Conservation (phyloP, 768 basidiomycete species). For the Nidularia sp. region DNA sequence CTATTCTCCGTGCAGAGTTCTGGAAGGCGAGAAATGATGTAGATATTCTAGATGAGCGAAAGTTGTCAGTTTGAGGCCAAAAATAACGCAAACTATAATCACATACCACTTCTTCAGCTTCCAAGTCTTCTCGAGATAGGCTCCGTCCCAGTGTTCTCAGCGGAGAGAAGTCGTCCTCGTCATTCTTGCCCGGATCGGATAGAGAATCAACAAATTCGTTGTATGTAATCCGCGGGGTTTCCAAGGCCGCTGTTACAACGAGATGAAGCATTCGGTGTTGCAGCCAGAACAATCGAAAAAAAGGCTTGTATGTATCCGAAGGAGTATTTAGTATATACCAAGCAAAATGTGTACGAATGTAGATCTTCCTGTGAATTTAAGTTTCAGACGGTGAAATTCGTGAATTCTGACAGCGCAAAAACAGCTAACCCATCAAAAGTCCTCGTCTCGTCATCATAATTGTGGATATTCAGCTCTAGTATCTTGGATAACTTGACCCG, state of each 20-base stretch:
- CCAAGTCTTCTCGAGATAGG: constrained; percentile 37
- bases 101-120: constrained; percentile 44
- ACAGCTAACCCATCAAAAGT: constrained; percentile 41
- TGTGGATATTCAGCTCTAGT: constrained; percentile 43
- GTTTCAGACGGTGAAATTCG: not conserved
- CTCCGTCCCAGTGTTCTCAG: constrained; percentile 36
- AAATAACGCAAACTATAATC: too few species aligned
- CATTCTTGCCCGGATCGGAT: constrained; percentile 15
- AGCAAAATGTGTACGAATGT: constrained; percentile 54
- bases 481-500: constrained; percentile 23
- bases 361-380: constrained; percentile 46
- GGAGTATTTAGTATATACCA: constrained; percentile 70
- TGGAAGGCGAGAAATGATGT: too few species aligned
- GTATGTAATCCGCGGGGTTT: constrained; percentile 29
- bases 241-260: constrained; percentile 32
- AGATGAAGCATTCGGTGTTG: constrained; percentile 47
- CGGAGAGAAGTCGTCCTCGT: constrained; percentile 23
- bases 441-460: constrained; percentile 20
- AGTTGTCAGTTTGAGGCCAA: too few species aligned
- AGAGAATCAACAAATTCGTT: constrained; percentile 33
- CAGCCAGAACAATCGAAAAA: constrained; percentile 44
- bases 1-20: too few species aligned
- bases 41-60: too few species aligned
- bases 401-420: not conserved
- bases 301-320: constrained; percentile 35